phyloP scores from a whole-genome alignment of 192 early-diverging fungal genomes.

The Umbelopsis sp. region DNA sequence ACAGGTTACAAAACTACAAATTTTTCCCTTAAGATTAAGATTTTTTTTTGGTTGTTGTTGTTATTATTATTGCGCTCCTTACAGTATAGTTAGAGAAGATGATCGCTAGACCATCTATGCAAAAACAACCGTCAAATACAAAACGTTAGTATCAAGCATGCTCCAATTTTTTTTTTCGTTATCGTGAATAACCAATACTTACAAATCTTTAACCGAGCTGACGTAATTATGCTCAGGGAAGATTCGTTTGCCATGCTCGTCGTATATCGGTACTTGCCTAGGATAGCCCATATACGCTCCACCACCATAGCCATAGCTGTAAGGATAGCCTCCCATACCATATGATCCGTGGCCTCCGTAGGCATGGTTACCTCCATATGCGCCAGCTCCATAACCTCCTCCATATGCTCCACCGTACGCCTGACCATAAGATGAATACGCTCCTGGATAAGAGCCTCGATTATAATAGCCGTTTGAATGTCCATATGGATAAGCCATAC shows the following conservation, averaged over 20 bases:
- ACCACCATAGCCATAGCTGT: constrained; percentile 2
- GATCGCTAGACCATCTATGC: not conserved
- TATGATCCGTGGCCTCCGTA: not conserved
- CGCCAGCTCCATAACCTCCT: not conserved
- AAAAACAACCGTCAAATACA: too few species aligned
- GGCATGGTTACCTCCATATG: not conserved
- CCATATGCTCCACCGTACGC: not conserved
- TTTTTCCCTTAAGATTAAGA: not conserved
- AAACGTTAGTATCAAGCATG: too few species aligned
- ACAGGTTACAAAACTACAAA: not conserved
- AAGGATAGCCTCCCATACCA: not conserved
- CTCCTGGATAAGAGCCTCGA: not conserved
- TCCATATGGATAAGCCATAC: constrained; percentile 3
- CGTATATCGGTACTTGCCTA: constrained; percentile 2
- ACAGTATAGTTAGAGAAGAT: not conserved
- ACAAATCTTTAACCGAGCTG: constrained; percentile 17
- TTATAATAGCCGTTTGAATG: not conserved
- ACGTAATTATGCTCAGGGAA: constrained; percentile 7
- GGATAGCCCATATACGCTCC: not conserved
- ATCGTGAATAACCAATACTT: not conserved
- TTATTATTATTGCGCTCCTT: not conserved
- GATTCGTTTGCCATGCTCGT: constrained; percentile 9
- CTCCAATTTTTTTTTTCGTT: too few species aligned
- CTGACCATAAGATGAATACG: not conserved
- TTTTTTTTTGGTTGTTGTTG: not conserved